Evolutionary conservation across 148 eudicot genomes (phyloP).

Genomic region (Polygonum maritimum): DNA sequence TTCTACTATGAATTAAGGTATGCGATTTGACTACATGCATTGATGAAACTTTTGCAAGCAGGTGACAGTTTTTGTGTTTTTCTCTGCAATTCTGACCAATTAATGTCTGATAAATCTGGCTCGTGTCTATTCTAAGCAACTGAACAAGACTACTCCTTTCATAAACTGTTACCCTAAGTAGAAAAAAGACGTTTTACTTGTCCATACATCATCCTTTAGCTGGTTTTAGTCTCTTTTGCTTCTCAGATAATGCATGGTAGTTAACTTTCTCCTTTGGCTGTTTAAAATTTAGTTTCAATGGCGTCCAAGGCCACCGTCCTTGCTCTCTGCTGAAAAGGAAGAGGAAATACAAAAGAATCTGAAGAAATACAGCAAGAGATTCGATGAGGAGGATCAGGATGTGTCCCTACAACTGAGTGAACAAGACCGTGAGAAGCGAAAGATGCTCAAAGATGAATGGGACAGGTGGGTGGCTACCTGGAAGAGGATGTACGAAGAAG

Average conservation of each 20-base stretch:
- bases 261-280: neutral
- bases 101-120: no score
- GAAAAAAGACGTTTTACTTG: no score
- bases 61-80: neutral
- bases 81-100: no score
- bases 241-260: neutral
- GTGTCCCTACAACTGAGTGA: slow-evolving; percentile 69
- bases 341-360: slow-evolving; percentile 87
- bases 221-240: no score
- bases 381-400: slow-evolving; percentile 89
- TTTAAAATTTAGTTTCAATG: slow-evolving; percentile 46
- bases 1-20: neutral
- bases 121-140: no score
- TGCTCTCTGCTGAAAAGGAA: slow-evolving; percentile 76
- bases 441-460: slow-evolving; percentile 83
- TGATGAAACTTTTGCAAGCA: neutral
- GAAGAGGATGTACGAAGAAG: slow-evolving; percentile 58
- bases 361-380: slow-evolving; percentile 85
- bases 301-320: slow-evolving; percentile 90
- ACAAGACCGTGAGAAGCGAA: slow-evolving; percentile 87
- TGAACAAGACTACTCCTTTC: no score
- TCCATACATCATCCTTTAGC: no score
- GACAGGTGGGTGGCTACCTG: slow-evolving; percentile 60
- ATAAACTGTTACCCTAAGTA: no score
- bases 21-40: neutral